Conservation (phyloP, 352 stramenopile genomes). For the Achlya hypogyna region DNA sequence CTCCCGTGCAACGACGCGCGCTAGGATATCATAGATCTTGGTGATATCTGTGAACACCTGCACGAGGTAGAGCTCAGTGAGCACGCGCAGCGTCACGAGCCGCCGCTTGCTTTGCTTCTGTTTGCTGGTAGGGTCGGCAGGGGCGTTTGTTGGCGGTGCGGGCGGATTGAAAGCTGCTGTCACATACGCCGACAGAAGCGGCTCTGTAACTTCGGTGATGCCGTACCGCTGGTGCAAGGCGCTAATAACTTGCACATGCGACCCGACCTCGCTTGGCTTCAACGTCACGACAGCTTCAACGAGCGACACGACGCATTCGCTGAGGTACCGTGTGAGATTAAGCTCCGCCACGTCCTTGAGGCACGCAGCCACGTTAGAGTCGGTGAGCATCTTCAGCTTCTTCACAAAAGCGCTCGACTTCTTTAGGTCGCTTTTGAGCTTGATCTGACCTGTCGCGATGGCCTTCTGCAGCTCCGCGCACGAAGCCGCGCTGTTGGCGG, state of each 20-base stretch:
- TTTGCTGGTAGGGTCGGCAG: too few relatives aligned
- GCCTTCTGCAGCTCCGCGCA: slow-evolving; percentile 51
- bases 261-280: slow-evolving; percentile 78
- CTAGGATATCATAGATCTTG: slow-evolving; percentile 72
- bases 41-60: slow-evolving; percentile 68
- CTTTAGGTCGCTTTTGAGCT: slow-evolving; percentile 97
- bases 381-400: slow-evolving; percentile 84
- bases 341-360: slow-evolving; percentile 83
- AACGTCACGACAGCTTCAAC: slow-evolving; percentile 64
- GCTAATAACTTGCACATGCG: slow-evolving; percentile 78
- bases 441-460: slow-evolving; percentile 81
- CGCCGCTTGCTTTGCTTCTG: slow-evolving; percentile 61
- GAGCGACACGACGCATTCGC: slow-evolving; percentile 87
- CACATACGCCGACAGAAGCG: slow-evolving; percentile 47
- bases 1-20: slow-evolving; percentile 51
- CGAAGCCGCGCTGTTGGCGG: slow-evolving; percentile 37
- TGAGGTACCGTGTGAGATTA: slow-evolving; percentile 93
- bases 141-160: slow-evolving; percentile 27
- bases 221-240: slow-evolving; percentile 88
- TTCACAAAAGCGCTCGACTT: slow-evolving; percentile 98
- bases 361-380: slow-evolving; percentile 59
- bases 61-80: slow-evolving; percentile 75
- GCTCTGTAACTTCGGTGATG: slow-evolving; percentile 59
- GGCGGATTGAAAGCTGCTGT: slow-evolving; percentile 26
- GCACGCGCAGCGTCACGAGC: slow-evolving; percentile 55